These are phyloP conservation scores for Globisporangium radiosum DNA, from an alignment of 352 stramenopile species.

Conservation along the genomic window DNA sequence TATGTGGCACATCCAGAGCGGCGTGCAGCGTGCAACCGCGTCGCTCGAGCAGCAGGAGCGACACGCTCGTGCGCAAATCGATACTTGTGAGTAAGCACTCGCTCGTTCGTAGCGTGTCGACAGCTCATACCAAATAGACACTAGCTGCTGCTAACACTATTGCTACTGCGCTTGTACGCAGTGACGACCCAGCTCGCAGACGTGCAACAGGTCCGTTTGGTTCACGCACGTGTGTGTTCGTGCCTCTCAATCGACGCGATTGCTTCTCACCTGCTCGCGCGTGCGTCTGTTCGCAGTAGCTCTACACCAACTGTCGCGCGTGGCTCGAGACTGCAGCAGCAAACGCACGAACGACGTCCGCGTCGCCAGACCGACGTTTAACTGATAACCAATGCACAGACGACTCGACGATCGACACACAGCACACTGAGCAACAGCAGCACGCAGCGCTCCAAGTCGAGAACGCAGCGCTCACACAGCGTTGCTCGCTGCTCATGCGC, in stretches of 20 bases:
- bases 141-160: not conserved
- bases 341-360: too few relatives aligned
- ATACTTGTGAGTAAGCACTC: slow-evolving; percentile 13
- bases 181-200: slow-evolving; percentile 3
- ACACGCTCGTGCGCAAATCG: slow-evolving; percentile 13
- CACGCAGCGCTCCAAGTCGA: slow-evolving; percentile 2
- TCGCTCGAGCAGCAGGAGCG: slow-evolving; percentile 13
- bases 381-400: slow-evolving; percentile 1
- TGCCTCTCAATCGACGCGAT: not conserved
- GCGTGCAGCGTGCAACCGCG: slow-evolving; percentile 12
- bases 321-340: slow-evolving; percentile 1
- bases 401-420: too few relatives aligned
- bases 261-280: not conserved
- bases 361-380: not conserved
- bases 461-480: slow-evolving; percentile 3
- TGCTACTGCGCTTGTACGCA: not conserved
- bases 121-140: too few relatives aligned
- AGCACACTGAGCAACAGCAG: not conserved
- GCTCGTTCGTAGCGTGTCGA: too few relatives aligned
- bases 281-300: not conserved
- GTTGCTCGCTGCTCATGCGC: slow-evolving; percentile 12
- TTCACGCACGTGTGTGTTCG: too few relatives aligned
- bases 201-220: slow-evolving; percentile 6
- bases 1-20: slow-evolving; percentile 7
- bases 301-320: slow-evolving; percentile 8